Base-by-base conservation (phyloP, 768 basidiomycete genomes). In the Coprinopsis sp. region DNA sequence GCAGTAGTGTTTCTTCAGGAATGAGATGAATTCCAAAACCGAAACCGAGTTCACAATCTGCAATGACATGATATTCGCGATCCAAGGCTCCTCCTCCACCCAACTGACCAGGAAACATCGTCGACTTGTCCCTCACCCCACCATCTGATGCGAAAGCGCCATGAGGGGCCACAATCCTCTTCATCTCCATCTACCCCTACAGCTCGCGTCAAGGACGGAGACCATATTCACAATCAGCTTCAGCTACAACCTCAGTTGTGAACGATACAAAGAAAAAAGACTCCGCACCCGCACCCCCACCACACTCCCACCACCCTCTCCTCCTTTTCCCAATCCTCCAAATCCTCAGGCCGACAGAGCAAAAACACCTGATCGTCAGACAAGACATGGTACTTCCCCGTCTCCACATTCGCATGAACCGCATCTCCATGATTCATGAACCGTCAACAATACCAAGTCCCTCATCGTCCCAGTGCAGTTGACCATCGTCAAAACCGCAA, bases 131-230 rank as follows among this genome's bases (percentile, higher is more conserved):
- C 24, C 40, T 41, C 12, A 49, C 47, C n/a, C n/a, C 3, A 49
- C 33, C 47, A 49, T 49, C 47, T 49, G 47, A 33, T 49, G 47
- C 5, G 47, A 49, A 13, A 49, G 13, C 3, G 33, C 40, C 10
- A 27, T 13, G 6, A 49, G 30, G 4, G 47, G 47, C 47, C 47
- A n/a, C n/a, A 49, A 1, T 21, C 14, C 6, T 49, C 40, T 12
- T 18, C 37, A 12, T 31, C n/a, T 11, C 18, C 2, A 36, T 16
- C 25, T 16, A 39, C 10, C 38, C 10, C 38, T n/a, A n/a, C n/a
- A n/a, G n/a, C n/a, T n/a, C n/a, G n/a, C n/a, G n/a, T n/a, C n/a
- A n/a, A n/a, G n/a, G n/a, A n/a, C n/a, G n/a, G n/a, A n/a, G n/a
- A n/a, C n/a, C n/a, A n/a, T n/a, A n/a, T n/a, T n/a, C n/a, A n/a